Evolutionary conservation across 78 protist genomes (phyloP).

Genomic region (Diacronema lutheri): DNA sequence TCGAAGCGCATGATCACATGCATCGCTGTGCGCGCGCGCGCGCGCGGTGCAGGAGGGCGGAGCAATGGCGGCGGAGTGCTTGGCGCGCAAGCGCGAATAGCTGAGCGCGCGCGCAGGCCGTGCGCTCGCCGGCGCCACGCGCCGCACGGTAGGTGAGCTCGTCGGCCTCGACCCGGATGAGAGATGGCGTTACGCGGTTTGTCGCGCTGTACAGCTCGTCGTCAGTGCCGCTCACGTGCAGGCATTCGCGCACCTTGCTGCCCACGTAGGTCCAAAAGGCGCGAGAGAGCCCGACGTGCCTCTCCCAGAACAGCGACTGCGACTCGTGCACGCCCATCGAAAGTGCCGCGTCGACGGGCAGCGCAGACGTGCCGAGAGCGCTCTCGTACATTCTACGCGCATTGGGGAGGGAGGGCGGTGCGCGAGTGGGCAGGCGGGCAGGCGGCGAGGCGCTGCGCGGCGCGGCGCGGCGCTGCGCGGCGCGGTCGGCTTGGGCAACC

Average conservation of each 20-base stretch:
- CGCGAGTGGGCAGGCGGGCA: background rate
- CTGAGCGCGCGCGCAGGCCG: no score
- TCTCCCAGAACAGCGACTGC: slow-evolving; percentile 49
- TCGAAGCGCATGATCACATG: slow-evolving; percentile 47
- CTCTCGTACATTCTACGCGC: background rate
- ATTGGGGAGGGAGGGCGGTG: background rate
- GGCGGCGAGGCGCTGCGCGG: no score
- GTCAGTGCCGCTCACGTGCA: background rate
- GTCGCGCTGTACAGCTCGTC: background rate
- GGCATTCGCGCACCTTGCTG: background rate
- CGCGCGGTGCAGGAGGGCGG: no score
- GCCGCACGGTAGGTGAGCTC: slow-evolving; percentile 39
- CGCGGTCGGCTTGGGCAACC: background rate
- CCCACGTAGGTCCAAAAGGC: slow-evolving; percentile 16
- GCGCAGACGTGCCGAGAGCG: background rate
- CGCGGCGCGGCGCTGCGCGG: no score
- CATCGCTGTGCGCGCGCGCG: no score
- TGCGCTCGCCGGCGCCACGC: no score
- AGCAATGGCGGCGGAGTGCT: slow-evolving; percentile 19
- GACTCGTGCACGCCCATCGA: slow-evolving; percentile 52
- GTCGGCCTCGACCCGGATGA: slow-evolving; percentile 54
- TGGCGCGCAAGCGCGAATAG: background rate
- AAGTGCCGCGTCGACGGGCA: background rate
- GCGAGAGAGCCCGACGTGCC: slow-evolving; percentile 3
- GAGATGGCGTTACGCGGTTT: background rate